A percentile compares a stretch with the other conserved stretches of the same genome.
Conservation (phyloP, 2,329 filamentous ascomycete species). For the Claviceps digitariae region DNA sequence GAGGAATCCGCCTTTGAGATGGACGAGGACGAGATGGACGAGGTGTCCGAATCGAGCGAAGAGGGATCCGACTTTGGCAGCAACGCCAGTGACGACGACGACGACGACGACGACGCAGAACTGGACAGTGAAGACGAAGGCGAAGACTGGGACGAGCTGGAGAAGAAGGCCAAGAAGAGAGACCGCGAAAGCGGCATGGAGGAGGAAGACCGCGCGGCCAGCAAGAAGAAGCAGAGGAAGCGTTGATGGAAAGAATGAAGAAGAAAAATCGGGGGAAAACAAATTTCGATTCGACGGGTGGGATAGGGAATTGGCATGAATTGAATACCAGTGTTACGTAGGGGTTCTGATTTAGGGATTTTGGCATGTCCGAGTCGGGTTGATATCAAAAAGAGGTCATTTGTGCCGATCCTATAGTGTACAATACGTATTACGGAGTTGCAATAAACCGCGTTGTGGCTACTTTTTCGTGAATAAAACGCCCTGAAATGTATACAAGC, state of each 20-base stretch:
- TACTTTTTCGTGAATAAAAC: no score
- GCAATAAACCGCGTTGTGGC: no score
- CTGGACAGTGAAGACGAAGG: conserved; percentile 57
- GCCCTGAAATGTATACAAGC: no score
- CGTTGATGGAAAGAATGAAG: conserved; percentile 12
- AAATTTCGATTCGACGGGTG: neutral
- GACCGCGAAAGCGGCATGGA: conserved; percentile 46
- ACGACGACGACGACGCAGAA: conserved; percentile 50
- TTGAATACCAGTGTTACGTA: neutral
- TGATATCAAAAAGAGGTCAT: no score
- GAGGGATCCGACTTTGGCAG: conserved; percentile 91
- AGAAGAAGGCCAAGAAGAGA: conserved; percentile 79
- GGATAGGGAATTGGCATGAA: no score
- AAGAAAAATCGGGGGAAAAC: neutral
- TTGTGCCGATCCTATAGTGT: no score
- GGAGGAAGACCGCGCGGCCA: conserved; percentile 49
- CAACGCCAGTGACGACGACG: conserved; percentile 62
- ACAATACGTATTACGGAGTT: no score
- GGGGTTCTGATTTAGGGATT: no score
- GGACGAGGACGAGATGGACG: conserved; percentile 72
- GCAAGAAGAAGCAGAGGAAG: conserved; percentile 44
- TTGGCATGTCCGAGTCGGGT: neutral
- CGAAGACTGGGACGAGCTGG: conserved; percentile 89
- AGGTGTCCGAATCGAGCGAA: conserved; percentile 60
- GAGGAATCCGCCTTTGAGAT: conserved; percentile 92